Evolutionary conservation across 768 basidiomycete genomes (phyloP).

Genomic region (Daedalea quercina): DNA sequence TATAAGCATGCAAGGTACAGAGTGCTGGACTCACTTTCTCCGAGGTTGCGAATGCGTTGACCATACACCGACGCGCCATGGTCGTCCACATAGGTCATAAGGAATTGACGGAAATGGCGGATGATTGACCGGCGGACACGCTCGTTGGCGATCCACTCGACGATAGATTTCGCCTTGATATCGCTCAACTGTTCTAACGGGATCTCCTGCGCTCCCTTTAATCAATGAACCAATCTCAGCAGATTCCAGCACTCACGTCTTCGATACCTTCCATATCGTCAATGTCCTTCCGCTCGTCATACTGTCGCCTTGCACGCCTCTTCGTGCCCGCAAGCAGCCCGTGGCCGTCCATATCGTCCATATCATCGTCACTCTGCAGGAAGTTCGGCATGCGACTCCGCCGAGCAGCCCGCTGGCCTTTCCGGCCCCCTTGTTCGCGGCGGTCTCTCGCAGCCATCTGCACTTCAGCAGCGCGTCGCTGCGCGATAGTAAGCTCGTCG

Average conservation of each 20-base stretch:
- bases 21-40: slow-evolving; percentile 74
- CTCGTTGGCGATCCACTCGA: slow-evolving; percentile 95
- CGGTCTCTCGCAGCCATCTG: slow-evolving; percentile 89
- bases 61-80: slow-evolving; percentile 90
- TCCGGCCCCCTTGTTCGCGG: slow-evolving; percentile 55
- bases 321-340: slow-evolving; percentile 68
- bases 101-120: slow-evolving; percentile 89
- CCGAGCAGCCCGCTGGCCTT: slow-evolving; percentile 67
- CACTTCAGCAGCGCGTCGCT: slow-evolving; percentile 76
- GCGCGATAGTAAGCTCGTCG: slow-evolving; percentile 58
- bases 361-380: slow-evolving; percentile 78
- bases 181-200: slow-evolving; percentile 95
- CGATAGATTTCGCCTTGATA: slow-evolving; percentile 95
- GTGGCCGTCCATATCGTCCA: slow-evolving; percentile 57
- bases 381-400: slow-evolving; percentile 84
- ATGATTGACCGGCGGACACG: slow-evolving; percentile 86
- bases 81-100: slow-evolving; percentile 95
- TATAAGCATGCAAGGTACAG: not conserved
- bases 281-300: slow-evolving; percentile 85
- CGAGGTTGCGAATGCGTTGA: slow-evolving; percentile 84
- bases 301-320: slow-evolving; percentile 78
- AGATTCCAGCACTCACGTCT: slow-evolving; percentile 50
- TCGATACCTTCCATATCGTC: slow-evolving; percentile 90
- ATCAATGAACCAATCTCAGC: not conserved
- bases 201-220: slow-evolving; percentile 57